Base-by-base conservation (phyloP, 2,329 filamentous ascomycete genomes). In the Neonectria neomacrospora region DNA sequence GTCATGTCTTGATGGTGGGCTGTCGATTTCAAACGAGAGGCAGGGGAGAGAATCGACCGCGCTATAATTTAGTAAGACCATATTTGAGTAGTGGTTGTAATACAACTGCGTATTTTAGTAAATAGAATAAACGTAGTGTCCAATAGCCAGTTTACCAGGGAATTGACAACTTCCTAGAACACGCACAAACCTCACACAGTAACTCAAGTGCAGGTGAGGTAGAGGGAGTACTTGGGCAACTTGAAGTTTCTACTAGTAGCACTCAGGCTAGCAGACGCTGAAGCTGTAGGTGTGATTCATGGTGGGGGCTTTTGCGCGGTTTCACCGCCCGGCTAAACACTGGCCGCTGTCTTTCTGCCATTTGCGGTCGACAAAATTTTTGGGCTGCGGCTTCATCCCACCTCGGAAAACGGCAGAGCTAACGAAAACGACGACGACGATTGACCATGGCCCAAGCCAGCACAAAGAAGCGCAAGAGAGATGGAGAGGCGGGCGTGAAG, bases 391-490 rank as follows among this genome's bases (percentile, higher is more conserved):
- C 47, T 57, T 54, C 71, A 74, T 72, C 71, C 71, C 73, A 73
- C 69, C 57, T 67, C 51, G n/a, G 32, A 51, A 59, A 59, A 56
- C 57, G 45, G 53, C 50, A 59, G 58, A 60, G 58, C 56, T 64
- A 39, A 48, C 28, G 60, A 44, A 47, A 57, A 41, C 48, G 41
- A 63, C 47, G 42, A 65, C 22, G 47, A 50, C 39, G 62, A 55
- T 64, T 59, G 55, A 61, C 23, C 39, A 84, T 83, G 81, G 76
- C 76, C 32, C 76, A 79, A 51, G 61, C 73, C 41, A 79, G 75
- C 63, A 76, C 72, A 61, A 84, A 84, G 73, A 88, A 89, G 76
- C 80, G 86, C 61, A 88, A 88, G 77, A 80, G 84, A 64, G 78
- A 79, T 18, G 79, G 79, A 39, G 80, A 82, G 11, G 72, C 76